phyloP scores from a whole-genome alignment of 768 basidiomycete species.

The Coprinopsis strossmayeri region DNA sequence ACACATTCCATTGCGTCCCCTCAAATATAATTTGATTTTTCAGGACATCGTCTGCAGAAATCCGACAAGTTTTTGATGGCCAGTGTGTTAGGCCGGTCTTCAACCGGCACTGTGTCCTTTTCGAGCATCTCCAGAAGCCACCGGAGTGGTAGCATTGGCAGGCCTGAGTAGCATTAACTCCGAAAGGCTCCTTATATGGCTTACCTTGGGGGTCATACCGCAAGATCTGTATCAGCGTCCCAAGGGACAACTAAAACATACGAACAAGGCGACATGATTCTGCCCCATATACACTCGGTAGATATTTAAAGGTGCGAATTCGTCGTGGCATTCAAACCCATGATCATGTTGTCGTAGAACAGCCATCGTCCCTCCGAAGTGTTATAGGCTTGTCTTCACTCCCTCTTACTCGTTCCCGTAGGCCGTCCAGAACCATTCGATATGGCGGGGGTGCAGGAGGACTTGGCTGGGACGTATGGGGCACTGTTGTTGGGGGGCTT shows the following conservation, averaged over 20 bases:
- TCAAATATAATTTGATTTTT: too few species aligned
- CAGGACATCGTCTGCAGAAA: too few species aligned
- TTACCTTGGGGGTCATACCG: neutral
- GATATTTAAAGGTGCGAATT: slow-evolving; percentile 1
- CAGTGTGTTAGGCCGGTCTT: too few species aligned
- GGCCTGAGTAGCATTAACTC: too few species aligned
- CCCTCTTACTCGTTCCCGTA: neutral
- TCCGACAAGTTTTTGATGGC: too few species aligned
- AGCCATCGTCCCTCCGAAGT: neutral
- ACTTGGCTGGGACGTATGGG: slow-evolving; percentile 10
- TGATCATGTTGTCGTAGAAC: neutral
- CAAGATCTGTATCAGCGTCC: neutral
- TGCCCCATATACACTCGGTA: slow-evolving; percentile 2
- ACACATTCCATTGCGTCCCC: too few species aligned
- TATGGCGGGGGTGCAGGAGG: slow-evolving; percentile 3
- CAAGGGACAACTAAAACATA: neutral
- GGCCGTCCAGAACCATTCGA: neutral
- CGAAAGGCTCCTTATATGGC: neutral
- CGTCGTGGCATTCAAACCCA: neutral
- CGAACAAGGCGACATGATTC: neutral
- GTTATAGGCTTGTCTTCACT: neutral
- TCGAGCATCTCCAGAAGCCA: too few species aligned
- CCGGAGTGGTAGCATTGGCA: too few species aligned
- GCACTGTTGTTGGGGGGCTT: slow-evolving; percentile 8
- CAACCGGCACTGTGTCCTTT: too few species aligned